Evolutionary conservation across 768 basidiomycete species (phyloP), one percentile per base, ranked within the genome.

Genomic region (Krasilnikovozyma curviuscula): DNA sequence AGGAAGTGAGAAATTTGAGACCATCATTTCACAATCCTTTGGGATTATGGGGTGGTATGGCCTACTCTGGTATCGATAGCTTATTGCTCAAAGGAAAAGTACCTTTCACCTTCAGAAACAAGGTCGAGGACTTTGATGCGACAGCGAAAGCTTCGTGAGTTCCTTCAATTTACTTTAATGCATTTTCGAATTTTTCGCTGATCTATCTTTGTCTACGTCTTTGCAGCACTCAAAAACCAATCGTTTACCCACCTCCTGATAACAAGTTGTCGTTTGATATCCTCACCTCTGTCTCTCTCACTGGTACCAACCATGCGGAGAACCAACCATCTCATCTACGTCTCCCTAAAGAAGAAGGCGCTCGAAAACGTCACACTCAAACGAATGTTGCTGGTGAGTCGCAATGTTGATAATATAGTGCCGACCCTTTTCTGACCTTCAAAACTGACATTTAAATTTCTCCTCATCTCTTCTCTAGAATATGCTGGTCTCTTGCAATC

Each of bases 241-340:
- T 89, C 57, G 70, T 75, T 5, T 93, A 95, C 65, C 89, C 89
- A 1, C 66, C 76, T 5, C 83, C 82, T 44, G 78, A 95, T 61
- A 76, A 88, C 2, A 83, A 85, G 7, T 69, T 97, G 13, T 85
- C 83, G 5, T 95, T 91, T 25, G 91, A 97, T 61, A 69, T 98
- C 58, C 70, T 97, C 63, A 97, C 85, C 0, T 81, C 81, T 29
- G 73, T 98, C 31, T 72, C 82, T 3, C 71, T 93, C 37, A 93
- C 91, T 7, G 83, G 82, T 0, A 95, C 91, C 14, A 91, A 91
- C 60, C 91, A 97, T 59, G 78, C 81, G n/a, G 91, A 98, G 62
- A 86, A 95, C 62, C 86, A 95, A 62, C 85, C 80, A 3, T 69
- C 84, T 13, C 93, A 98, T 65, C 69, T 97, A 40, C 71, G 80